Conservation (phyloP, 306 rosid species). For the Luffa acutangula region DNA sequence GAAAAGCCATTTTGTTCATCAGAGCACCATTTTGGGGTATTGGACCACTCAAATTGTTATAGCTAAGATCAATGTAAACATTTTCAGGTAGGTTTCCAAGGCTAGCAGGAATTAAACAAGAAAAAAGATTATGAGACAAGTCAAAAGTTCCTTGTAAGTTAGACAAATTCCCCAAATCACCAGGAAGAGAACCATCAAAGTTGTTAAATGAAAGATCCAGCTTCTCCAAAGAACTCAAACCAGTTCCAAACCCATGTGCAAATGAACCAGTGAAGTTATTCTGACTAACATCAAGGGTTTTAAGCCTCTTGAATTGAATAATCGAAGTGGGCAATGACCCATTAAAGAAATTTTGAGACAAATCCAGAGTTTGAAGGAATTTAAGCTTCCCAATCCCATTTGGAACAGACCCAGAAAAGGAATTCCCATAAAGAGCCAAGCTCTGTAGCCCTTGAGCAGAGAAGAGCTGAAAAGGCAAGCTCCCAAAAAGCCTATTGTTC, state of each 20-base stretch:
- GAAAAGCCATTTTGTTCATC: no score
- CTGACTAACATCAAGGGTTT: conserved; percentile 45
- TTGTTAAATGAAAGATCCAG: conserved; percentile 71
- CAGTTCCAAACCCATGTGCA: conserved; percentile 62
- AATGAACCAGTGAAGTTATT: conserved; percentile 76
- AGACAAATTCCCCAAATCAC: conserved; percentile 69
- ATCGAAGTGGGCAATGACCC: conserved; percentile 64
- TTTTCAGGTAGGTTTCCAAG: conserved; percentile 94
- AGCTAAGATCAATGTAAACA: conserved; percentile 91
- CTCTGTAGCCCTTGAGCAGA: conserved; percentile 75
- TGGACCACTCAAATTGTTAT: conserved; percentile 72
- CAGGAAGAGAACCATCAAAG: conserved; percentile 67
- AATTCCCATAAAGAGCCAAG: conserved; percentile 89
- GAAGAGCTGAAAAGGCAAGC: conserved; percentile 60
- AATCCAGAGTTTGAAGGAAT: conserved; percentile 76
- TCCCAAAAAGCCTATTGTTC: conserved; percentile 61
- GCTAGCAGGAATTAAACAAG: conserved; percentile 73
- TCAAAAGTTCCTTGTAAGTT: conserved; percentile 78
- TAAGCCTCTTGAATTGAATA: conserved; percentile 71
- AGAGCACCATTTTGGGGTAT: conserved; percentile 96
- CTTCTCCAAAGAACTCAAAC: conserved; percentile 50
- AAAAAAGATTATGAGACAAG: conserved; percentile 78
- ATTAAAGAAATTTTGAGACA: conserved; percentile 66
- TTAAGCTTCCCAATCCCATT: conserved; percentile 65
- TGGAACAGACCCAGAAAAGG: conserved; percentile 77